Base-by-base conservation (phyloP, 1,284 basidiomycete genomes). In the Ustilago crameri region DNA sequence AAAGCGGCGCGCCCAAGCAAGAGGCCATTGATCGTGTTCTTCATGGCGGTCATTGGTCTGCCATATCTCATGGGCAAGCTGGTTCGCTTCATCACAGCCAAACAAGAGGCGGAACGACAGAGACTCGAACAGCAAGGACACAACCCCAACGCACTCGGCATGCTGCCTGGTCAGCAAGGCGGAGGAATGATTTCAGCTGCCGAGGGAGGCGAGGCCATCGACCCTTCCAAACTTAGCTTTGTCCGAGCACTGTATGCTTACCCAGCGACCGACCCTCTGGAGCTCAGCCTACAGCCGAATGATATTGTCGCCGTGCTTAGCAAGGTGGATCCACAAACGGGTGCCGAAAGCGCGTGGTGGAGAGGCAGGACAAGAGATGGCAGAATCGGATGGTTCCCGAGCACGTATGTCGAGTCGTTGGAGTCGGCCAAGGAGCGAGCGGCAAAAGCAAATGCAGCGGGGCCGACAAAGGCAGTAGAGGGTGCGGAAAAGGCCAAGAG, bases 361-460 rank as follows among this genome's bases (percentile, higher is more conserved):
- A 91, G 91, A 82, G 95, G 95, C 0, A 86, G 95, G 50, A 95
- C 93, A 64, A 87, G 95, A 59, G 95, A 98, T 76, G 96, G 95
- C 0, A 87, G 91, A 67, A 90, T 93, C 74, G 95, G 95, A 0
- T 99, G 94, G 94, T 97, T 99, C 88, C 95, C 95, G 1, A 89
- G 87, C 71, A 95, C 79, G 30, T 83, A 83, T 47, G 79, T 81
- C n/a, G 81, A 82, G 61, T 78, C 76, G 24, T 54, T 83, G 24
- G 79, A 82, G 58, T 70, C 74, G n/a, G 81, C 79, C 3, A 76
- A 76, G 48, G 75, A 79, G 47, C 54, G 78, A 12, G 79, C 81
- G 0, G 51, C 72, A 1, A 78, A 78, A 40, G 63, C 75, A 2
- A 3, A 53, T 9, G 10, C 57, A 5, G 23, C 53, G 1, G 20